Evolutionary conservation across 2,329 filamentous ascomycete species (phyloP), one percentile per base, ranked within the genome.

Genomic region (Neophaeococcomyces mojaviensis): DNA sequence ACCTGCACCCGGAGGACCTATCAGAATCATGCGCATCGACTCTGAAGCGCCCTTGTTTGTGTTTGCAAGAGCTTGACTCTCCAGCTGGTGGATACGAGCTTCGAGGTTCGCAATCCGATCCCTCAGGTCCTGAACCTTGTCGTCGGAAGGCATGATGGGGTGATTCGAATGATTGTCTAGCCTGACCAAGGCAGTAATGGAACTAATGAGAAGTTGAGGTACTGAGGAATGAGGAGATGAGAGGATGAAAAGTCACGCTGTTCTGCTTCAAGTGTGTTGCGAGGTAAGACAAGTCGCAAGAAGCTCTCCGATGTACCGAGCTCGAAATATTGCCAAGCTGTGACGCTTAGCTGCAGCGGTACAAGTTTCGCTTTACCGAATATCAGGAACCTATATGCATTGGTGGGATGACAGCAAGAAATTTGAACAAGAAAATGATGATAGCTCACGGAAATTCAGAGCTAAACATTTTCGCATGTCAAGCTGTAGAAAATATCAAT

Each of bases 1-100:
- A 97, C 92, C 92, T 69, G 92, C 92, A 68, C 92, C 92, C 47
- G 92, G 92, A 64, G 92, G 92, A 31, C 92, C 92, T 74, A 98
- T 97, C 63, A 98, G 74, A 61, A 98, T 88, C 86, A 98, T 94
- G 71, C 92, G 84, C 69, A 98, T 79, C 63, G 84, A 78, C 58
- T 83, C 76, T 32, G 74, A 58, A 50, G 68, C 30, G 52, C 74
- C 75, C 60, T 70, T 72, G 50, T 71, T 56, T 9, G 4, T n/a
- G 55, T 65, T 64, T 15, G 47, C 35, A 58, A 64, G 64, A 62
- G 92, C 73, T 64, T 81, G 81, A 62, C 77, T 69, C 70, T 98
- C 92, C 57, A 98, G 79, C 63, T 86, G 78, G 68, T 84, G 82
- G 61, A 98, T 85, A 62, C 90, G 84, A 64, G 79, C 73, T 71